Evolutionary conservation across 148 eudicot species (phyloP), one percentile per base, ranked within the genome.

Genomic region (Drosera capensis): DNA sequence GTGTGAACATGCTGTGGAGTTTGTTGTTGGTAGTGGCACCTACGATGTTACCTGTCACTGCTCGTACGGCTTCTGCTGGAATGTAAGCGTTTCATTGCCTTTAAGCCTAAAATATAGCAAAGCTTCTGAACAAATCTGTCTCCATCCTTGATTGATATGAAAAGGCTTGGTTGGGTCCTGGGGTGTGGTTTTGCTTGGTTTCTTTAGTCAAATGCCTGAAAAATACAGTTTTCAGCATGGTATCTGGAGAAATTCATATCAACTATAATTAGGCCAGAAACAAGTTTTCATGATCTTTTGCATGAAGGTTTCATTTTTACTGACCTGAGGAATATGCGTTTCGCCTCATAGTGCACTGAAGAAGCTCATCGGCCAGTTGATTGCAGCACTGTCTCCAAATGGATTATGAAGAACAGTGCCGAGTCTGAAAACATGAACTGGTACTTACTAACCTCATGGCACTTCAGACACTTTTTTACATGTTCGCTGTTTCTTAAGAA

Each of bases 301-400:
- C n/a, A 23, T 31, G 19, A 20, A 5, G n/a, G 46, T n/a, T 38
- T 40, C 14, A 7, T 28, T 42, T 15, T 8, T 14, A 11, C 8
- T 19, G 44, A 22, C 14, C 38, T 34, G 6, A n/a, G n/a, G n/a
- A n/a, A 23, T 49, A 11, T 42, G n/a, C 28, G 6, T 44, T 38
- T 61, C 36, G 35, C 4, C 23, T 34, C 57, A 57, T 74, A 84
- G 92, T 85, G 95, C 62, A 69, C 79, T 11, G 95, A 77, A 59
- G 95, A 85, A 75, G 82, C 86, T 59, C 95, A 85, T 26, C 81
- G 95, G 9, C 95, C 95, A 44, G 95, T 85, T 62, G 92, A 80
- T 54, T 85, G 95, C 60, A 71, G 63, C 49, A 85, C 95, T 39
- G 95, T 85, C 54, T 48, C 82, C 46, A 80, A 70, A 63, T 85